These are phyloP conservation scores for Fusarium nisikadoi DNA, from an alignment of 2,329 filamentous ascomycete genomes.

Conservation along the genomic window DNA sequence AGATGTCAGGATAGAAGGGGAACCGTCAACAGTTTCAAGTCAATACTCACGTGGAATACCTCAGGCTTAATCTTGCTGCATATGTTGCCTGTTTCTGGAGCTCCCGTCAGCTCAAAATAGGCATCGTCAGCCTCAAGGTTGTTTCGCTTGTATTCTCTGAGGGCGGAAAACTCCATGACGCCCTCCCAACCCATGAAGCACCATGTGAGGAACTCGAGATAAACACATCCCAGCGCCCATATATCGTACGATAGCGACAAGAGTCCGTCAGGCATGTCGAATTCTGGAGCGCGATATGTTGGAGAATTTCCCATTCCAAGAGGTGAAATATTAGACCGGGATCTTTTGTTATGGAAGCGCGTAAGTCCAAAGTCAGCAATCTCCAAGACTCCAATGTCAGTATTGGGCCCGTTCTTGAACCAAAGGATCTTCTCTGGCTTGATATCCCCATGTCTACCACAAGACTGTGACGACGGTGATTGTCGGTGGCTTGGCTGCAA, in stretches of 20 bases:
- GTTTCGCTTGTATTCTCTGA: neutral
- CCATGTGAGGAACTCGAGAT: neutral
- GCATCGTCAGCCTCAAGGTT: neutral
- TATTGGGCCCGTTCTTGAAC: neutral
- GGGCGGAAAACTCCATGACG: neutral
- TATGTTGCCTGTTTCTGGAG: neutral
- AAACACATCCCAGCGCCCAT: neutral
- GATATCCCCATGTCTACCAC: neutral
- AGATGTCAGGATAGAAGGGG: neutral
- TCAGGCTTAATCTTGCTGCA: neutral
- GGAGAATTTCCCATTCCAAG: neutral
- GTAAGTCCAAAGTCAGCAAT: slow-evolving; percentile 6
- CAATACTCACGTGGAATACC: neutral
- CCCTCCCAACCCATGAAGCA: neutral
- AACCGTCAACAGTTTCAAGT: neutral
- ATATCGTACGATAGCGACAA: neutral
- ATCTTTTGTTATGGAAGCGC: neutral
- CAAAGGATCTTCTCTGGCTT: slow-evolving; percentile 6
- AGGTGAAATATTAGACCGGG: neutral
- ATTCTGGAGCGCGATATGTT: neutral
- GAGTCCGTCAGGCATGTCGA: neutral
- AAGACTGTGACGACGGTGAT: neutral
- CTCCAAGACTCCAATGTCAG: neutral
- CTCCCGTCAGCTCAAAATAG: neutral
- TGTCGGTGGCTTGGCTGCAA: neutral